phyloP scores from a whole-genome alignment of 331 rosid genomes.

The Acacia pycnantha region DNA sequence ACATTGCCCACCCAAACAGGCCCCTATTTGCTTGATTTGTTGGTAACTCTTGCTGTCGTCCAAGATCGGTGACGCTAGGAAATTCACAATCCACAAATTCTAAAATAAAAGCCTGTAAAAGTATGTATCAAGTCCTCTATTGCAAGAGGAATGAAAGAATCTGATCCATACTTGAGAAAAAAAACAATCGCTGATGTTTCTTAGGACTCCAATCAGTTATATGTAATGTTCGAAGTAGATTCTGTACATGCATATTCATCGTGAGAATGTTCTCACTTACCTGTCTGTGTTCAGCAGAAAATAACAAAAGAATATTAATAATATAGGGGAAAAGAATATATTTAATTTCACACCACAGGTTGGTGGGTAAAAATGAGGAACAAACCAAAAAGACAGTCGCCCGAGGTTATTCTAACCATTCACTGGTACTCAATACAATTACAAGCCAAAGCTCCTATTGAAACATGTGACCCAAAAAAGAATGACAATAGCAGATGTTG shows the following conservation, averaged over 20 bases:
- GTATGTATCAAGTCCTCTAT: background rate
- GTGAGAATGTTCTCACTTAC: background rate
- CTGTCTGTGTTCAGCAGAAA: background rate
- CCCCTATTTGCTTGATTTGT: background rate
- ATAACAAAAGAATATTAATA: background rate
- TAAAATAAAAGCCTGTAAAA: background rate
- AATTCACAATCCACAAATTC: background rate
- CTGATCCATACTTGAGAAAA: no score
- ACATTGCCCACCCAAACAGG: no score
- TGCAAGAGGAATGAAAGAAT: background rate
- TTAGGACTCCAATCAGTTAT: background rate
- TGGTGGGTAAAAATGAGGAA: conserved; percentile 37
- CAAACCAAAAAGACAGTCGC: conserved; percentile 34
- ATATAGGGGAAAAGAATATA: conserved; percentile 34
- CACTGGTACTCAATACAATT: conserved; percentile 35
- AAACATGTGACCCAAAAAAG: conserved; percentile 42
- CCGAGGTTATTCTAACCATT: conserved; percentile 43
- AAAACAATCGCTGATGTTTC: background rate
- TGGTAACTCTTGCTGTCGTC: background rate
- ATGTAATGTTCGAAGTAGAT: background rate
- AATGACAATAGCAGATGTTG: conserved; percentile 32
- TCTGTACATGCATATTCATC: background rate
- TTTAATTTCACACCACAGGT: conserved; percentile 39
- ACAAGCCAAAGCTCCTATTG: conserved; percentile 36
- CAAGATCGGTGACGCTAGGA: no score